A percentile compares a stretch with the other conserved stretches of the same genome.
Conservation (phyloP, 2,329 filamentous ascomycete genomes). For the Exophiala sp. region DNA sequence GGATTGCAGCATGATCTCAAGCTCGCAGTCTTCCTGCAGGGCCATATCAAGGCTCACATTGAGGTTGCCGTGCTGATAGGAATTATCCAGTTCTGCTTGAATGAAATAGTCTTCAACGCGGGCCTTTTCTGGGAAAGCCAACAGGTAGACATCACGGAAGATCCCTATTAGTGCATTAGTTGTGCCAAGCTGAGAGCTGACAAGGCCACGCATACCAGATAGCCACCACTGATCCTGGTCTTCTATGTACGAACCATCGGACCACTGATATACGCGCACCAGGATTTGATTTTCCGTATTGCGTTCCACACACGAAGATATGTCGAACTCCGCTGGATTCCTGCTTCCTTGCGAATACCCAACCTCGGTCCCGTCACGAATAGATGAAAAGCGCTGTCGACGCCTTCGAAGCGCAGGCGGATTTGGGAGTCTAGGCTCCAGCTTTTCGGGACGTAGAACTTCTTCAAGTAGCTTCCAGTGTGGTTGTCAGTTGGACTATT, state of each 20-base stretch:
- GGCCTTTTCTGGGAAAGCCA: constrained; percentile 50
- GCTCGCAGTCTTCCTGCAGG: constrained; percentile 31
- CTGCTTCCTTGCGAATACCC: constrained; percentile 68
- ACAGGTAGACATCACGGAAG: constrained; percentile 63
- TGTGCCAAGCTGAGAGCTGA: neutral
- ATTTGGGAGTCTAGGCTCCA: constrained; percentile 48
- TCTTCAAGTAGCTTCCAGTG: constrained; percentile 59
- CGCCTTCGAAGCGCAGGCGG: constrained; percentile 66
- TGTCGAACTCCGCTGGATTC: constrained; percentile 67
- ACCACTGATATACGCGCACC: constrained; percentile 69
- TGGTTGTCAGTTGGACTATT: constrained; percentile 61
- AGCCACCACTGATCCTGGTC: constrained; percentile 68
- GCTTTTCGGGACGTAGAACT: constrained; percentile 50
- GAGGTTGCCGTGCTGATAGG: constrained; percentile 52
- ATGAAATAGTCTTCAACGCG: constrained; percentile 59
- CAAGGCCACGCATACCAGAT: constrained; percentile 32
- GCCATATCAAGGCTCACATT: constrained; percentile 45
- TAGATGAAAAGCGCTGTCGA: constrained; percentile 68
- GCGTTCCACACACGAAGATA: constrained; percentile 51
- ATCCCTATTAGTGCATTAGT: constrained; percentile 45
- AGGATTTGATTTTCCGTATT: constrained; percentile 53
- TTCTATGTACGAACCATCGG: constrained; percentile 66
- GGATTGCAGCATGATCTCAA: constrained; percentile 1
- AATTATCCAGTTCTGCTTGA: constrained; percentile 51
- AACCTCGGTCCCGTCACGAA: constrained; percentile 60